phyloP scores from a whole-genome alignment of 805 yeast species.

The Kluyveromyces wickerhamii region DNA sequence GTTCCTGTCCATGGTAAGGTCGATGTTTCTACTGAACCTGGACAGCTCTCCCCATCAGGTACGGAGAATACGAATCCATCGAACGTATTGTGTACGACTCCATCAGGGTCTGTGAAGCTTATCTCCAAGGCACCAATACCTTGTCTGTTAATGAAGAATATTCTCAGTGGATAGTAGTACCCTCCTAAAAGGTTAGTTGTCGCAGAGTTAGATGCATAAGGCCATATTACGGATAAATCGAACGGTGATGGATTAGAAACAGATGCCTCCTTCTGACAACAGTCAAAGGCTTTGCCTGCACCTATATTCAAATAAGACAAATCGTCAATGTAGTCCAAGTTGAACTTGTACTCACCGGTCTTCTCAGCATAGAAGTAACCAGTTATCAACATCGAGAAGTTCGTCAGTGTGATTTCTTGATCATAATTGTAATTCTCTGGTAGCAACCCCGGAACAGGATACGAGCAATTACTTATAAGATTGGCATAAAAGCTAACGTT shows the following conservation, averaged over 20 bases:
- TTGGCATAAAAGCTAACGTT: conserved; percentile 4
- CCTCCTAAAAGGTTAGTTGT: conserved; percentile 21
- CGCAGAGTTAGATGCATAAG: conserved; percentile 2
- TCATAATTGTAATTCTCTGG: conserved; percentile 12
- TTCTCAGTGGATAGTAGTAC: conserved; percentile 26
- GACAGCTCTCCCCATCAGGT: conserved; percentile 5
- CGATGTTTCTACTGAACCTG: conserved; percentile 5
- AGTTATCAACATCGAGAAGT: conserved; percentile 20
- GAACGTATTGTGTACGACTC: conserved; percentile 13
- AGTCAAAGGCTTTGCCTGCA: conserved; percentile 27
- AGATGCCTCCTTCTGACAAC: conserved; percentile 21
- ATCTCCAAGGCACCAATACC: conserved; percentile 13
- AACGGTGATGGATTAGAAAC: conserved; percentile 8
- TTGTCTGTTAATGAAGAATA: conserved; percentile 19
- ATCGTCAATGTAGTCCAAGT: conserved; percentile 26
- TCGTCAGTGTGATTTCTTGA: conserved; percentile 8
- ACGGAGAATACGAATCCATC: conserved; percentile 13
- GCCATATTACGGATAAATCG: conserved; percentile 11
- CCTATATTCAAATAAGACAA: conserved; percentile 28
- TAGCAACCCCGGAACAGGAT: neutral
- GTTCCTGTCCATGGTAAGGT: conserved; percentile 6
- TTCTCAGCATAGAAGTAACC: conserved; percentile 23
- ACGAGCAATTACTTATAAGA: neutral
- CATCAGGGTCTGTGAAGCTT: conserved; percentile 17
- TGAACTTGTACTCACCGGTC: conserved; percentile 26